Evolutionary conservation across 192 early-diverging fungal species (phyloP), one percentile per base, ranked within the genome.

Genomic region (Podila epicladia): DNA sequence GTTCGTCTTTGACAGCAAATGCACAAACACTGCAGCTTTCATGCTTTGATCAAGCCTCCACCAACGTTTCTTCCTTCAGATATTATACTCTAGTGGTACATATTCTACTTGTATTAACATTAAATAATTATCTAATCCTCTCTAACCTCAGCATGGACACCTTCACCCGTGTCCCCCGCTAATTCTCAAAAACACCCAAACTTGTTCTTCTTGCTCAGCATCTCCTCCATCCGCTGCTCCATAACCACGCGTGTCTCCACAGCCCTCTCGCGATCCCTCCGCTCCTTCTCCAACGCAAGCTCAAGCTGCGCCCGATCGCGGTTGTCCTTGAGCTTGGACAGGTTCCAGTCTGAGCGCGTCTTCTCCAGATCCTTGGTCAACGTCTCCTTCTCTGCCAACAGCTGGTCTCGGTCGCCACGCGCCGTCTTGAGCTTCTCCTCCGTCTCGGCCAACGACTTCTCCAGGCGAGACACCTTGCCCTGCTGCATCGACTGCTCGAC

Each of bases 101-200:
- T 37, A 37, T 45, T 17, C 41, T 45, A 11, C 33, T 8, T 45
- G 2, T 45, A 45, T 45, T 45, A 45, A 37, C 11, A 37, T 9
- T 45, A 45, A 11, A 41, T 45, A 45, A 4, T 2, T 15, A 15
- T 45, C 41, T 45, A 45, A 15, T 15, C 12, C 3, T 15, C 41
- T 8, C 12, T 4, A 12, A 17, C 8, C 41, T 45, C 41, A 3
- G 4, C 13, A 45, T 13, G 13, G 41, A 45, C 41, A 45, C 41
- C 4, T 4, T 45, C 15, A 2, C 12, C 38, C 12, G 41, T 17
- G 41, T 15, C 41, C 41, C 1, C 41, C 13, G 31, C 35, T 35
- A 62, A 26, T 65, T 74, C 62, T 75, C 85, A 89, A 67, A 89
- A 89, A 70, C 89, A 90, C 51, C 84, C 87, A 68, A 90, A 90